Base-by-base conservation (phyloP, 768 basidiomycete species). In the Neoboletus subvelutipes region DNA sequence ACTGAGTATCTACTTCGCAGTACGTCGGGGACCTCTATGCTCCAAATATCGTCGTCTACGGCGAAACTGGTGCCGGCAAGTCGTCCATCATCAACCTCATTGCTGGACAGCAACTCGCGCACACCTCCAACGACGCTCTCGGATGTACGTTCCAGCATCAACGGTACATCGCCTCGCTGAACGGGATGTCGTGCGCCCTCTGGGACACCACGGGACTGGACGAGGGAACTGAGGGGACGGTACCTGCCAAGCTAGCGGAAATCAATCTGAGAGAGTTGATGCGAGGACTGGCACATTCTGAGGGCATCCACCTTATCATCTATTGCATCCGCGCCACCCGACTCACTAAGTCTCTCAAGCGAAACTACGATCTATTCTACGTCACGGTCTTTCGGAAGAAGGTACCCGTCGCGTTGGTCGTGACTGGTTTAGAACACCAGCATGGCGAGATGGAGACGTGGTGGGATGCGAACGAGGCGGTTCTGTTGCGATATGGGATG, bases 381-480 rank as follows among this genome's bases (percentile, higher is more conserved):
- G 11, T n/a, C n/a, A 40, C 17, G 39, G n/a, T 20, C n/a, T 40
- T 20, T 11, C n/a, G 39, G 2, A 40, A 40, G 39, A 40, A 40
- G n/a, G 11, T 40, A 5, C 39, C 39, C 20, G n/a, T 40, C n/a
- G 39, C 11, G n/a, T 20, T 40, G 39, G 73, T 71, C 15, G 61
- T 77, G 7, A 77, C 74, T 0, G 74, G 74, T 5, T 12, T 37
- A 17, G 36, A 37, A 8, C 36, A 18, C 17, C 36, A 37, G 36
- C 36, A 37, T 18, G 36, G 36, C 17, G 36, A 9, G 36, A 37
- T 37, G 36, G 36, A 40, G 4, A 40, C 39, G 17, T 40, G 39
- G 39, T 40, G 39, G n/a, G 2, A 20, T 12, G 39, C 11, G 11
- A 40, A 40, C n/a, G 39, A 40, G n/a, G n/a, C 9, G 2, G 39